A percentile compares a stretch with the other conserved stretches of the same genome.
These are phyloP conservation scores for Colletotrichum musicola DNA, from an alignment of 2,329 filamentous ascomycete genomes.

Conservation along the genomic window DNA sequence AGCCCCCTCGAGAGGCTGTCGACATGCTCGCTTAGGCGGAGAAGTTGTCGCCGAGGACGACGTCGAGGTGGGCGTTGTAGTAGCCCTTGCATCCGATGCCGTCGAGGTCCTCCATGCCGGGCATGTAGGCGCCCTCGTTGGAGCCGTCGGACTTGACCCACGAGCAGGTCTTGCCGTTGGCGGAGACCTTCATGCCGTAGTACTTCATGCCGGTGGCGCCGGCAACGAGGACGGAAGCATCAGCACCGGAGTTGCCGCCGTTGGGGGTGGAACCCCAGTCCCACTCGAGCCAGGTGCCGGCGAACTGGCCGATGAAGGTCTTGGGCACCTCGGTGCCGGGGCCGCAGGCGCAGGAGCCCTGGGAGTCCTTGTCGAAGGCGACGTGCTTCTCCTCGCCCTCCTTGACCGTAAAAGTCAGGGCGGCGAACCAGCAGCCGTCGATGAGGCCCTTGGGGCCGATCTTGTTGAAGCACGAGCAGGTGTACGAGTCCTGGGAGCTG, in stretches of 20 bases:
- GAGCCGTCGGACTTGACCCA: slow-evolving; percentile 51
- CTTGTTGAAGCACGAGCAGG: slow-evolving; percentile 66
- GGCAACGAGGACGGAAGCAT: slow-evolving; percentile 63
- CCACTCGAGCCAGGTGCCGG: slow-evolving; percentile 63
- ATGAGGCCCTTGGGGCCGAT: slow-evolving; percentile 58
- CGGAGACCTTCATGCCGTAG: slow-evolving; percentile 54
- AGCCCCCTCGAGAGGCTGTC: not conserved
- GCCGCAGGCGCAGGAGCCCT: slow-evolving; percentile 62
- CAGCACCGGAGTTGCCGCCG: slow-evolving; percentile 62
- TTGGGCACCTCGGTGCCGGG: slow-evolving; percentile 46
- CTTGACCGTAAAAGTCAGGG: slow-evolving; percentile 56
- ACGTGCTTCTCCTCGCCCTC: slow-evolving; percentile 53
- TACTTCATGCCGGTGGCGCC: slow-evolving; percentile 47
- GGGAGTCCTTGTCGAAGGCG: slow-evolving; percentile 60
- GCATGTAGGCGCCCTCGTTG: slow-evolving; percentile 52
- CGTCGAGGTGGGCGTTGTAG: slow-evolving; percentile 45
- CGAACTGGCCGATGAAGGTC: slow-evolving; percentile 56
- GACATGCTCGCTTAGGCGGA: not conserved
- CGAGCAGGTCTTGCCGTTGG: slow-evolving; percentile 56
- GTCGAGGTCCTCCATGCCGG: slow-evolving; percentile 52
- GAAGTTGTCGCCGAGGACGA: slow-evolving; percentile 49
- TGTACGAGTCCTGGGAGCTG: slow-evolving; percentile 50
- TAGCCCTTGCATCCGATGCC: slow-evolving; percentile 57
- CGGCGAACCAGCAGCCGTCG: slow-evolving; percentile 63
- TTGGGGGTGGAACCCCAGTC: slow-evolving; percentile 62